Conservation (phyloP, 192 early-diverging fungal species). For the Coemansia sp. region DNA sequence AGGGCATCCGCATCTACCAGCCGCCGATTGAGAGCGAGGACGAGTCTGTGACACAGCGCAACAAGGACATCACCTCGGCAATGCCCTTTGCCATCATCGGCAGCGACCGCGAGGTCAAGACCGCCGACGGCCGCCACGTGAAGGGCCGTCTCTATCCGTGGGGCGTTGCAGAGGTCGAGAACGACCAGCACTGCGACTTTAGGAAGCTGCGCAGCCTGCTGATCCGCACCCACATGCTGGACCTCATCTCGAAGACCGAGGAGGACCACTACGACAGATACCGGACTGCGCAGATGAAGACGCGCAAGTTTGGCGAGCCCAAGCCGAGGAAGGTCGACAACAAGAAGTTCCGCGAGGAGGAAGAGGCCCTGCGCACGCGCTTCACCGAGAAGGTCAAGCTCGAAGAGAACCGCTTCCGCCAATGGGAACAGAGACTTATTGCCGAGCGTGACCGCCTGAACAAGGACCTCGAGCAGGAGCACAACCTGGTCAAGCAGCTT, state of each 20-base stretch:
- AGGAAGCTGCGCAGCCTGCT: slow-evolving; percentile 94
- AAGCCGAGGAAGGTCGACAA: slow-evolving; percentile 80
- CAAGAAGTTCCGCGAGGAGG: slow-evolving; percentile 97
- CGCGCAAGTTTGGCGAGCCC: slow-evolving; percentile 84
- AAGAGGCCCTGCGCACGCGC: slow-evolving; percentile 89
- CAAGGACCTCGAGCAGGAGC: slow-evolving; percentile 96
- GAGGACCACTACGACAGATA: slow-evolving; percentile 95
- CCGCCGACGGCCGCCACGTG: slow-evolving; percentile 81
- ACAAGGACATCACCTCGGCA: slow-evolving; percentile 83
- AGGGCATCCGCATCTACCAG: slow-evolving; percentile 90
- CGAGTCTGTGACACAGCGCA: slow-evolving; percentile 71
- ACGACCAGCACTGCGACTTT: slow-evolving; percentile 98
- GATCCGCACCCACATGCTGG: slow-evolving; percentile 97
- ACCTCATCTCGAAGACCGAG: slow-evolving; percentile 91
- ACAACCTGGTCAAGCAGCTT: slow-evolving; percentile 89
- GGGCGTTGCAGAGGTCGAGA: slow-evolving; percentile 99
- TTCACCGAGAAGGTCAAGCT: slow-evolving; percentile 98
- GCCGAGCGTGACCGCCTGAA: slow-evolving; percentile 97
- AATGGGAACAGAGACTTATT: slow-evolving; percentile 96
- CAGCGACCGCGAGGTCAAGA: slow-evolving; percentile 80
- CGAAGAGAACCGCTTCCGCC: slow-evolving; percentile 97
- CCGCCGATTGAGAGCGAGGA: slow-evolving; percentile 91
- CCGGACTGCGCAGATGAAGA: slow-evolving; percentile 82
- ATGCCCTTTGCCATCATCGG: slow-evolving; percentile 97
- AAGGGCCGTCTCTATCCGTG: slow-evolving; percentile 97